Evolutionary conservation across 257 asterid species (phyloP).

Genomic region (Solanum infundibuliforme): DNA sequence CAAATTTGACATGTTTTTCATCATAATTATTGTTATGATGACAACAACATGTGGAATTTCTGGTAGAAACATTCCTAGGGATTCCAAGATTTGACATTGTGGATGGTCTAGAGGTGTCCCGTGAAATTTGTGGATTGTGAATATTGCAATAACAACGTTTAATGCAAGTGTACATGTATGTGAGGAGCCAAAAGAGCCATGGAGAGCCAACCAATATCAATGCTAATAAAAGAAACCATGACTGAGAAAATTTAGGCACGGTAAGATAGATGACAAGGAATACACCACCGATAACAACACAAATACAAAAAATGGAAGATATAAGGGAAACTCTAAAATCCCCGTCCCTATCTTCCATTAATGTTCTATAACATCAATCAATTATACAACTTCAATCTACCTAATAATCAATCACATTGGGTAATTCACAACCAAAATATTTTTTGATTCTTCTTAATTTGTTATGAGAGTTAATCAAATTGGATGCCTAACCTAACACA

Average conservation of each 20-base stretch:
- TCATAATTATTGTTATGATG: background rate
- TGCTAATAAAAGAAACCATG: slow-evolving; percentile 61
- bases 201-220: slow-evolving; percentile 54
- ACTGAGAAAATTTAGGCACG: slow-evolving; percentile 30
- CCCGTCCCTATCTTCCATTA: slow-evolving; percentile 36
- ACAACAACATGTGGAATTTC: background rate
- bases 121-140: background rate
- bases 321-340: slow-evolving; percentile 51
- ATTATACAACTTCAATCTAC: background rate
- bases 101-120: background rate
- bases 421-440: background rate
- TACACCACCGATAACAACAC: slow-evolving; percentile 48
- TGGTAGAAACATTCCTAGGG: background rate
- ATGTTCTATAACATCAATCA: background rate
- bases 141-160: slow-evolving; percentile 24
- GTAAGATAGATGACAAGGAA: slow-evolving; percentile 44
- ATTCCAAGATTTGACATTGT: background rate
- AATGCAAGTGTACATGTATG: slow-evolving; percentile 38
- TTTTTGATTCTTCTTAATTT: background rate
- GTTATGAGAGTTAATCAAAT: background rate
- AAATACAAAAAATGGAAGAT: slow-evolving; percentile 42
- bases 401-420: background rate
- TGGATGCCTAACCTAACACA: background rate
- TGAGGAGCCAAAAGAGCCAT: slow-evolving; percentile 64
- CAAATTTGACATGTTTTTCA: background rate